Conservation (phyloP, 805 yeast genomes). For the Hanseniaspora nectarophila region DNA sequence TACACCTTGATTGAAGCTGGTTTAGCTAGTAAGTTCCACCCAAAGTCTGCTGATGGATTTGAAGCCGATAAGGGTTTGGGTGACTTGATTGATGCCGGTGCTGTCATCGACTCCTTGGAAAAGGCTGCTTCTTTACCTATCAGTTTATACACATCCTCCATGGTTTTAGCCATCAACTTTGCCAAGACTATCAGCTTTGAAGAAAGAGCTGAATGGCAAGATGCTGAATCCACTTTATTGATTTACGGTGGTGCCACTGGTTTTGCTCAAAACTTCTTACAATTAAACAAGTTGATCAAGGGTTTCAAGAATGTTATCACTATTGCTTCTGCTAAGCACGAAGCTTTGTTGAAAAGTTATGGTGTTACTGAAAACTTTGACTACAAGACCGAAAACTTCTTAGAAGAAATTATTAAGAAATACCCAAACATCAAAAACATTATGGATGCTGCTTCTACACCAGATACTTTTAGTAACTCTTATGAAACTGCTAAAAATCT, state of each 20-base stretch:
- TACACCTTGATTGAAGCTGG: conserved; percentile 32
- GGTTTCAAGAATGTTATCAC: conserved; percentile 37
- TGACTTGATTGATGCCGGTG: conserved; percentile 28
- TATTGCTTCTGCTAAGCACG: conserved; percentile 41
- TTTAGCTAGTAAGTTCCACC: conserved; percentile 14
- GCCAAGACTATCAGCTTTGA: conserved; percentile 22
- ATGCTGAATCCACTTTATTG: conserved; percentile 31
- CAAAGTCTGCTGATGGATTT: conserved; percentile 14
- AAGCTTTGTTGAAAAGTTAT: conserved; percentile 30
- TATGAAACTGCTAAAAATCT: conserved; percentile 27
- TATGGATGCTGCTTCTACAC: conserved; percentile 29
- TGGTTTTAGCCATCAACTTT: conserved; percentile 30
- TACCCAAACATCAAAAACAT: conserved; percentile 26
- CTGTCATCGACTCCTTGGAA: conserved; percentile 39
- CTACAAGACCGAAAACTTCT: conserved; percentile 37
- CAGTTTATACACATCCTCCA: conserved; percentile 40
- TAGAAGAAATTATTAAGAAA: conserved; percentile 32
- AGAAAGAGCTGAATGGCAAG: conserved; percentile 15
- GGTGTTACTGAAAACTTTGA: conserved; percentile 47
- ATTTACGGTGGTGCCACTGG: conserved; percentile 64
- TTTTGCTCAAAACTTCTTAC: conserved; percentile 47
- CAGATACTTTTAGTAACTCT: conserved; percentile 25
- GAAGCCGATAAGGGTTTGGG: conserved; percentile 20
- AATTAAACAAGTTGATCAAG: conserved; percentile 40
- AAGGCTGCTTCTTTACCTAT: conserved; percentile 53